Percentiles rank a stretch among this genome's conserved stretches.
Evolutionary conservation across 73 alveolate genomes (phyloP).

Genomic region (Tetrahymena malaccensis): DNA sequence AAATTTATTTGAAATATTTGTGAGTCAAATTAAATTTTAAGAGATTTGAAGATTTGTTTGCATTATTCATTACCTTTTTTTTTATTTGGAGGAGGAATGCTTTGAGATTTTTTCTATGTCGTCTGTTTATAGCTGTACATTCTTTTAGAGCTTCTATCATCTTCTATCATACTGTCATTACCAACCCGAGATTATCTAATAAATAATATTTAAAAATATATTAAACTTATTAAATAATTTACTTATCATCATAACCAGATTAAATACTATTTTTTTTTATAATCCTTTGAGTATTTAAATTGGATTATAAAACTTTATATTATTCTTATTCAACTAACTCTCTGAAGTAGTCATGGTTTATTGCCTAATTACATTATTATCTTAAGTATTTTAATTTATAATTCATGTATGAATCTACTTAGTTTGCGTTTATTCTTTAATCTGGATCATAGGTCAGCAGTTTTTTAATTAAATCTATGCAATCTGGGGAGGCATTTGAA

Average conservation of each 20-base stretch:
- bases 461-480: conserved; percentile 48
- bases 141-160: background rate
- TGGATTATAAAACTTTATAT: background rate
- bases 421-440: conserved; percentile 80
- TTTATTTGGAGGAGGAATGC: background rate
- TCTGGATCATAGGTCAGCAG: conserved; percentile 81
- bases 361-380: background rate
- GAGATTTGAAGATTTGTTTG: background rate
- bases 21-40: background rate
- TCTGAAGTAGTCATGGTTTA: background rate
- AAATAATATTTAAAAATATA: too few relatives aligned
- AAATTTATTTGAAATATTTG: too few relatives aligned
- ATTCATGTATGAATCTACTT: background rate
- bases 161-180: background rate
- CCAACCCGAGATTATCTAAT: background rate
- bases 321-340: background rate
- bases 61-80: background rate
- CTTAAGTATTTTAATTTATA: background rate
- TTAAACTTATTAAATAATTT: too few relatives aligned
- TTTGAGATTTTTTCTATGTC: background rate
- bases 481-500: conserved; percentile 59
- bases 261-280: background rate
- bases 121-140: background rate
- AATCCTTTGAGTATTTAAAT: background rate
- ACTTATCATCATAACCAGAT: background rate